Percentiles rank a stretch among this genome's conserved stretches.
Evolutionary conservation across 1,139 yeast genomes (phyloP).

Genomic region (Magnusiomyces suaveolens): DNA sequence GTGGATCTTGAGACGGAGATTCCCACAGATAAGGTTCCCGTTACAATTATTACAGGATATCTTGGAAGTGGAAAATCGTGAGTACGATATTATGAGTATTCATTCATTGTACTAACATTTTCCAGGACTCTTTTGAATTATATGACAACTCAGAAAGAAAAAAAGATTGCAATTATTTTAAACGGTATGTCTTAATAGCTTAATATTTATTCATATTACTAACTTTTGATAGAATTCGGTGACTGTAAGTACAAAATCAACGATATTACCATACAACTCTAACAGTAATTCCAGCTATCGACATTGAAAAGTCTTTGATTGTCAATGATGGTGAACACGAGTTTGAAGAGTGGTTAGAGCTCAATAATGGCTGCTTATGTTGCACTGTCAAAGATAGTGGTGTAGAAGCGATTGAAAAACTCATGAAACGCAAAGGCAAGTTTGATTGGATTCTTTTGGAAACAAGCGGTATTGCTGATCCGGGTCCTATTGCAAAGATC

Average conservation of each 20-base stretch:
- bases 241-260: constrained; percentile 21
- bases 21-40: constrained; percentile 53
- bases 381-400: constrained; percentile 94
- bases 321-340: constrained; percentile 49
- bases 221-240: constrained; percentile 28
- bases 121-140: constrained; percentile 56
- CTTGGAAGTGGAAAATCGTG: constrained; percentile 85
- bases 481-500: constrained; percentile 92
- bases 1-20: background rate
- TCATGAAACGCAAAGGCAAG: constrained; percentile 60
- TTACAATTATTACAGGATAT: constrained; percentile 89
- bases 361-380: constrained; percentile 94
- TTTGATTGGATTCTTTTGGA: constrained; percentile 86
- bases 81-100: constrained; percentile 4
- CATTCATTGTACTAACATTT: background rate
- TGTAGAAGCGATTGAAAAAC: constrained; percentile 83
- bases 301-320: constrained; percentile 78
- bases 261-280: background rate
- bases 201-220: constrained; percentile 11
- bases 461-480: constrained; percentile 97
- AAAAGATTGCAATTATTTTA: constrained; percentile 76
- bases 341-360: constrained; percentile 89
- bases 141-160: constrained; percentile 58
- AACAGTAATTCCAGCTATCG: constrained; percentile 72
- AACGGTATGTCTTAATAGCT: constrained; percentile 39